Percentiles rank a stretch among this genome's conserved stretches.
Evolutionary conservation across 352 stramenopile species (phyloP).

Genomic region (Phytophthora ohioensis): DNA sequence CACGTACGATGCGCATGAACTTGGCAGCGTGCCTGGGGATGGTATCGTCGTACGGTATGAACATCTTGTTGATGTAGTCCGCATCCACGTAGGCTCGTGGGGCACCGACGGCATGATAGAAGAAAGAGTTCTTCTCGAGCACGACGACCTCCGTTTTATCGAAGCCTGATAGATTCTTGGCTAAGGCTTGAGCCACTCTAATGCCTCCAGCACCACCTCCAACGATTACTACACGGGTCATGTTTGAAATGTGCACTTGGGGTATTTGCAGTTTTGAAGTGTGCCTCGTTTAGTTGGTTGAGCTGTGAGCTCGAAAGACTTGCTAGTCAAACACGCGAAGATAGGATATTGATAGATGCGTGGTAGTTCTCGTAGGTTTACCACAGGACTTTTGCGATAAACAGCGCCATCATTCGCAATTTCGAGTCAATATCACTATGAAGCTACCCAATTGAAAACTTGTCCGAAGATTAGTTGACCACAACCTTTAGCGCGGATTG

Average conservation of each 20-base stretch:
- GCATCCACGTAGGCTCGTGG: constrained; percentile 64
- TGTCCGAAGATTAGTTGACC: too few relatives aligned
- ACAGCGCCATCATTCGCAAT: too few relatives aligned
- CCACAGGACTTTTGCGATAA: too few relatives aligned
- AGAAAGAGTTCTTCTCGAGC: constrained; percentile 63
- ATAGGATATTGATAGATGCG: too few relatives aligned
- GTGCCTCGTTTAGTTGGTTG: too few relatives aligned
- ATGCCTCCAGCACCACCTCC: constrained; percentile 65
- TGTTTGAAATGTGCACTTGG: constrained; percentile 4
- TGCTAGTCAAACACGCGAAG: too few relatives aligned
- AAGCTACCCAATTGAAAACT: too few relatives aligned
- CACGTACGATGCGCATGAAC: constrained; percentile 53
- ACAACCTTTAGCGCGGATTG: too few relatives aligned
- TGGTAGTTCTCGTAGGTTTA: too few relatives aligned
- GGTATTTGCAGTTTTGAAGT: too few relatives aligned
- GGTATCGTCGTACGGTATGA: constrained; percentile 69
- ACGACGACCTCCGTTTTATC: constrained; percentile 67
- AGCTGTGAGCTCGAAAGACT: too few relatives aligned
- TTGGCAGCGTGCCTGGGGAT: constrained; percentile 44
- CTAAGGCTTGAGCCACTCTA: constrained; percentile 47
- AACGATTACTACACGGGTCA: constrained; percentile 61
- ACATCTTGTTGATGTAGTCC: constrained; percentile 61
- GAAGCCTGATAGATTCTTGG: constrained; percentile 36
- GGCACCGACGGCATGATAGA: constrained; percentile 55
- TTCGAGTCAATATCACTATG: too few relatives aligned